phyloP scores from a whole-genome alignment of 768 basidiomycete genomes.

The Agaricus blazei region DNA sequence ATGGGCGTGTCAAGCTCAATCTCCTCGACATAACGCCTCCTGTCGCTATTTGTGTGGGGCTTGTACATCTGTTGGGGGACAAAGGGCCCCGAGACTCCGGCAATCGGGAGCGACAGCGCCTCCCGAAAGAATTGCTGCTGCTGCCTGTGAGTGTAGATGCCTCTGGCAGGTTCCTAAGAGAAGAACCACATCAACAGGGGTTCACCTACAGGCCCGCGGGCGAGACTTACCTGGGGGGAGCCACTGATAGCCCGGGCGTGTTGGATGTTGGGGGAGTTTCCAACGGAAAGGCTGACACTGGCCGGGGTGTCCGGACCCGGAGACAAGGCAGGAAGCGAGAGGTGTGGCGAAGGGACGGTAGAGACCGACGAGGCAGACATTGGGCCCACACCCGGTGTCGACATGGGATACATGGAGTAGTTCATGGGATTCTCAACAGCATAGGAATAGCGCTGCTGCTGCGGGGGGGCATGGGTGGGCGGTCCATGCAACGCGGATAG shows the following conservation, averaged over 20 bases:
- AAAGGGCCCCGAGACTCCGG: constrained; percentile 38
- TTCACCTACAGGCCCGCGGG: not conserved
- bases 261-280: constrained; percentile 6
- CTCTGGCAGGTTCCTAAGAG: constrained; percentile 16
- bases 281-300: not conserved
- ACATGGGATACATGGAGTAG: not conserved
- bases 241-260: not conserved
- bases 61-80: constrained; percentile 70
- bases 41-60: constrained; percentile 74
- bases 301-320: constrained; percentile 2
- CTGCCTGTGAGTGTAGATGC: constrained; percentile 35
- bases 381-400: not conserved
- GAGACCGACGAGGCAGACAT: not conserved
- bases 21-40: constrained; percentile 71
- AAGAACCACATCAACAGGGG: constrained; percentile 7
- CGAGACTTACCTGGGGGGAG: constrained; percentile 1
- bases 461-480: too few species aligned
- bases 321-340: constrained; percentile 1
- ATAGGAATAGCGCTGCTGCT: constrained; percentile 2
- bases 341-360: not conserved
- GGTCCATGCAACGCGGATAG: not conserved
- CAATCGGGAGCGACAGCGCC: constrained; percentile 30
- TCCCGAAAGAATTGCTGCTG: constrained; percentile 41
- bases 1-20: constrained; percentile 60
- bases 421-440: not conserved